Base-by-base conservation (phyloP, 805 yeast species). In the Clavispora phyllophila region DNA sequence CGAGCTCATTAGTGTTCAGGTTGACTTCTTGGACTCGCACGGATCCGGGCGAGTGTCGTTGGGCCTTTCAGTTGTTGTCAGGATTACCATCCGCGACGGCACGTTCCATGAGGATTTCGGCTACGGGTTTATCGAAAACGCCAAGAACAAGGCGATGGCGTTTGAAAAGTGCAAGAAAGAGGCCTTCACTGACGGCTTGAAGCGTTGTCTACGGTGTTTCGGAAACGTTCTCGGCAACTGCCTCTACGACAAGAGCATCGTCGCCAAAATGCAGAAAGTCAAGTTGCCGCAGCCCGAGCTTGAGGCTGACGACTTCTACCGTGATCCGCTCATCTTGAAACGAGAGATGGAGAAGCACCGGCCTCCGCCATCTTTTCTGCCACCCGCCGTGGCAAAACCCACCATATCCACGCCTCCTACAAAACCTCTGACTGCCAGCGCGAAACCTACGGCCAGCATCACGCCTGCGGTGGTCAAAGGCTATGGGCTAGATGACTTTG, bases 161-260 rank as follows among this genome's bases (percentile, higher is more conserved):
- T 83, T 76, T 58, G 87, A 80, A 41, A 88, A 86, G 57, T 84
- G 95, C 43, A 82, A 80, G 58, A 86, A 87, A 54, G 93, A 85
- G 54, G 93, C 96, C 0, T 76, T 83, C n/a, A 84, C 90, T 0
- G 90, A 86, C 60, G 96, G 86, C 0, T 63, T 84, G 44, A 89
- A 88, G 62, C 70, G 93, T 39, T 82, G 91, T 12, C 67, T 90
- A 41, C 68, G 95, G 47, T 81, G 84, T 49, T 87, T 88, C 56
- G 96, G 95, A 29, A 78, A 82, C 50, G 81, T 86, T 0, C 63
- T 86, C 56, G 95, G 95, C 1, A 86, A 86, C 54, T 86, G 95
- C 62, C 72, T 86, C n/a, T 86, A 86, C 54, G 95, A 86, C 57
- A 82, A 82, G 53, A 79, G 78, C 39, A 82, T 81, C 45, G 59